Evolutionary conservation across 768 basidiomycete genomes (phyloP), one percentile per base, ranked within the genome.

Genomic region (Neoboletus subvelutipes): DNA sequence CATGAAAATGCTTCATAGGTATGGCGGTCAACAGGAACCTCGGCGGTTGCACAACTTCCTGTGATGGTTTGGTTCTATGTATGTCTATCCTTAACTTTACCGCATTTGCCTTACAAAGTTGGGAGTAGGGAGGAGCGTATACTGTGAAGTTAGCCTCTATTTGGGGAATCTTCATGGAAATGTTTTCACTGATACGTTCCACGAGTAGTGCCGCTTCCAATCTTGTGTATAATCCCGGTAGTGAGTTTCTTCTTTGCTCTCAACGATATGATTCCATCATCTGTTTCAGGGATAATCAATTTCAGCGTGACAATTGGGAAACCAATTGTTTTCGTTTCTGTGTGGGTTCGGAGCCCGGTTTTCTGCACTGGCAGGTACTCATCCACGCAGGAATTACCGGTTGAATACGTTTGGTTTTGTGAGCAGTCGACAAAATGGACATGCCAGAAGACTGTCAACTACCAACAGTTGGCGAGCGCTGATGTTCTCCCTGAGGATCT

Each of bases 401-500:
- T 15, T 2, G 18, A 64, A 64, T 40, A 61, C 62, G 0, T 64
- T 64, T 29, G 64, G 64, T 39, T 64, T 64, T 18, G 64, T 64
- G 29, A 45, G 62, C 11, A 17, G 15, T 37, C 24, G 26, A 18
- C 1, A 15, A 18, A 13, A 13, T 10, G 11, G 4, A 5, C 7
- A 13, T 37, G 2, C 5, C 1, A 5, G 45, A 40, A 18, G 10
- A 49, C 43, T 46, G 47, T 57, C 34, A 78, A 50, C 15, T 33
- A 4, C n/a, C 24, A 24, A 22, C 37, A 81, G 79, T 71, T 85
- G 28, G 71, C 83, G 2, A 84, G 83, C 53, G 56, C 69, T 1
- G 67, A 73, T 51, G 75, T 83, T 7, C 68, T 73, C 1, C 69
- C 80, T 0, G 64, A 79, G 58, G 80, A 84, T 58, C 71, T 85